Base-by-base conservation (phyloP, 192 early-diverging fungal species). In the Coemansia asiatica region DNA sequence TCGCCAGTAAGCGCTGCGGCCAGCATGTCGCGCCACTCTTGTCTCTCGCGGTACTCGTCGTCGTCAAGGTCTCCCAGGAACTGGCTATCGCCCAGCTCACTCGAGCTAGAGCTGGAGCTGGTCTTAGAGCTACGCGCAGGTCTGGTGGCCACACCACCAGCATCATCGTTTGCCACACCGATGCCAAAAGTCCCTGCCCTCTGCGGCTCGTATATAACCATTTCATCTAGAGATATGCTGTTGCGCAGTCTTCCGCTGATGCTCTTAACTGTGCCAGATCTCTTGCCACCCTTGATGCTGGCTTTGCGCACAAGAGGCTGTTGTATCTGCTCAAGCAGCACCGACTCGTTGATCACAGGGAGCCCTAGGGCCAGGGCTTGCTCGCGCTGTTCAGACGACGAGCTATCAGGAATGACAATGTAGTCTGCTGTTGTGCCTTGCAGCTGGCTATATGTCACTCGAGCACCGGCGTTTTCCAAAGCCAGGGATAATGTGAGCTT, bases 1-100 rank as follows among this genome's bases (percentile, higher is more conserved):
- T 95, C 91, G 27, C 93, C 91, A 9, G 80, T 86, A 25, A 95
- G 69, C 13, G 92, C 93, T 15, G 90, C 90, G 27, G 88, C 82
- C 4, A 95, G 78, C 90, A 95, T 92, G 46, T 87, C 85, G 47
- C 92, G 93, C 93, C 93, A 95, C 65, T 93, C 90, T 13, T 85
- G 70, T 44, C 93, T 87, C 67, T 95, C 93, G 23, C 81, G 81
- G 44, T 72, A 66, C 49, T 82, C 83, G 56, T 85, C 83, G 7
- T 67, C 71, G 48, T 63, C 57, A 6, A 79, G 76, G 16, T 61
- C 64, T 25, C 51, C 48, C 23, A 22, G 9, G 27, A 26, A 46
- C 56, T 56, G 23, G n/a, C 26, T 61, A 9, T 53, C 46, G 31
- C 22, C 61, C 40, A 54, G 33, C 0, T 48, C 54, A 13, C 22